Base-by-base conservation (phyloP, 495 filamentous ascomycete species). In the Xylaria palmicola region DNA sequence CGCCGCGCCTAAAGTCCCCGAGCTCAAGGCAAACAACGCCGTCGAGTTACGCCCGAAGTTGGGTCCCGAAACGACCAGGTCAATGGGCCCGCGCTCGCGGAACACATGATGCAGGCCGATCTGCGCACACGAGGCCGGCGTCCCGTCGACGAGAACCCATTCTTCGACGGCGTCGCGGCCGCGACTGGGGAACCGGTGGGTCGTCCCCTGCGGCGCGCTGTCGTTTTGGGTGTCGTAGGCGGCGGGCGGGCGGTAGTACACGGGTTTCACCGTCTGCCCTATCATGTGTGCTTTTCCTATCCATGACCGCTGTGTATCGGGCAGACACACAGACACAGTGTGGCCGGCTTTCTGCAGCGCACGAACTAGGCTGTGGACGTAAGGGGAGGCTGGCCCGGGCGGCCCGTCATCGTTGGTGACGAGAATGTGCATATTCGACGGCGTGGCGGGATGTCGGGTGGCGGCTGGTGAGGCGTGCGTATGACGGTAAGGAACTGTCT, bases 221-320 rank as follows among this genome's bases (percentile, higher is more conserved):
- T 63, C 60, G 20, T 77, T 64, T 27, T 69, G 74, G 13, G 78
- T 76, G 13, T 68, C 61, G 34, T 71, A 86, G 80, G 54, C 83
- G 78, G 9, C 85, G 81, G 78, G 77, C 0, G 79, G 79, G 7
- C 90, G 89, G 80, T 93, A 98, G 75, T 96, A 96, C n/a, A 86
- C 86, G 3, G 93, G 91, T 60, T 88, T 90, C 40, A 96, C 84
- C 19, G 88, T 87, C 66, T 90, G 86, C 56, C 91, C 91, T 62
- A 96, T 88, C 43, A 97, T 86, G 71, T 98, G 93, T 20, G 94
- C 94, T 78, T 98, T 98, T 57, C 92, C 92, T 65, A 98, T 97
- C 94, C 94, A 98, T 54, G 91, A 95, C 48, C 93, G 88, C 75
- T 98, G 94, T 9, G 86, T 86, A 74, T 97, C 88, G 0, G 94